Conservation (phyloP, 2,329 filamentous ascomycete genomes). For the Cladosporium sp. region DNA sequence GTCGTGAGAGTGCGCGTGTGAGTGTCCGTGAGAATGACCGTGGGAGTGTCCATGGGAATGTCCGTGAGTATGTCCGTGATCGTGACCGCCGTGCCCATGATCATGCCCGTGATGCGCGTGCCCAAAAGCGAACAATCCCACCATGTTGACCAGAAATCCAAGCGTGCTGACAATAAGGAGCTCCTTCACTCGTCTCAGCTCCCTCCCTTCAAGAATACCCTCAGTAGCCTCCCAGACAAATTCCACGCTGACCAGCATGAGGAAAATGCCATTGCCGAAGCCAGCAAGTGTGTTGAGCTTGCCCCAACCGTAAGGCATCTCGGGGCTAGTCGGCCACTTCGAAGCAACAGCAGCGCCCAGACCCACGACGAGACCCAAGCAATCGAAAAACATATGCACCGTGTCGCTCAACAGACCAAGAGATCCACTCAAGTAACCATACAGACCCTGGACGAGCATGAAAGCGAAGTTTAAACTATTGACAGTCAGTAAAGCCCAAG, state of each 20-base stretch:
- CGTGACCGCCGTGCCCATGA: conserved; percentile 51
- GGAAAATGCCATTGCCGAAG: conserved; percentile 90
- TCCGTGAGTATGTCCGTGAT: conserved; percentile 45
- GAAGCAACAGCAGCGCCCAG: conserved; percentile 88
- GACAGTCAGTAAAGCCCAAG: too few species aligned
- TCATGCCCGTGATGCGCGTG: conserved; percentile 46
- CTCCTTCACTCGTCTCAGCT: conserved; percentile 79
- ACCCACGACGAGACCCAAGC: conserved; percentile 82
- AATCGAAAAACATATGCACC: conserved; percentile 99
- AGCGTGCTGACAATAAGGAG: conserved; percentile 81
- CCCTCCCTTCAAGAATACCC: conserved; percentile 72
- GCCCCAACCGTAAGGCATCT: conserved; percentile 91
- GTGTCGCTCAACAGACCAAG: conserved; percentile 93
- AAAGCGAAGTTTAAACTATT: conserved; percentile 82
- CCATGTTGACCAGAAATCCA: conserved; percentile 81
- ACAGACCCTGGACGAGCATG: conserved; percentile 91
- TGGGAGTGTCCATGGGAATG: conserved; percentile 34
- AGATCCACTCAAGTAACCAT: conserved; percentile 89
- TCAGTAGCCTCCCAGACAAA: conserved; percentile 94
- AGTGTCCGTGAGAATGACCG: conserved; percentile 27
- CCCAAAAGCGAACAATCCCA: conserved; percentile 81
- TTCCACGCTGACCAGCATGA: conserved; percentile 92
- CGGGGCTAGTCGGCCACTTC: conserved; percentile 86
- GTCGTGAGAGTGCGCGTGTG: conserved; percentile 17
- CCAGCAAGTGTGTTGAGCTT: conserved; percentile 96